Conservation (phyloP, 805 yeast genomes). For the Hanseniaspora valbyensis region DNA sequence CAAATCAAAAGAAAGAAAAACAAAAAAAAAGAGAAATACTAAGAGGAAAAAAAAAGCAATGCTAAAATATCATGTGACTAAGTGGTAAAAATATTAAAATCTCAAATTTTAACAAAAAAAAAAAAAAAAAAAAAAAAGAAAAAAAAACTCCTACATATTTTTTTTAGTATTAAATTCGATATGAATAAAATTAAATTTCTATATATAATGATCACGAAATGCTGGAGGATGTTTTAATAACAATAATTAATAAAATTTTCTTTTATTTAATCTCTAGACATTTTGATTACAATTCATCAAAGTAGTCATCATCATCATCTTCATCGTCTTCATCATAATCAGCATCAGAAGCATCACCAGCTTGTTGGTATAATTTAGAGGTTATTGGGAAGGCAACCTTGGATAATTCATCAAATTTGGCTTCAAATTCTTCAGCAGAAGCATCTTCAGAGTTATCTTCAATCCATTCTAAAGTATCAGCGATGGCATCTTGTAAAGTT, state of each 20-base stretch:
- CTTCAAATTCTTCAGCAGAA: slow-evolving; percentile 84
- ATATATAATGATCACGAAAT: too few species aligned
- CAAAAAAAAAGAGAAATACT: neutral
- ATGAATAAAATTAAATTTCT: too few species aligned
- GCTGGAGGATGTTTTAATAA: too few species aligned
- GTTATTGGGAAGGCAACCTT: slow-evolving; percentile 86
- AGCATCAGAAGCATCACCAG: slow-evolving; percentile 36
- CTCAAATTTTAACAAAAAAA: too few species aligned
- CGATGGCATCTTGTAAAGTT: slow-evolving; percentile 72
- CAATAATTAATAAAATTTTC: too few species aligned
- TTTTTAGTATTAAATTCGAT: too few species aligned
- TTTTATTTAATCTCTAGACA: too few species aligned
- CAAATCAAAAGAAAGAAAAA: neutral
- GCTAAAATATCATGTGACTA: neutral
- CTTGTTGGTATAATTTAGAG: slow-evolving; percentile 65
- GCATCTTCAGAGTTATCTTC: slow-evolving; percentile 82
- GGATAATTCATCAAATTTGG: slow-evolving; percentile 73
- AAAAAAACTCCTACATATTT: too few species aligned
- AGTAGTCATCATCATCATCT: slow-evolving; percentile 43
- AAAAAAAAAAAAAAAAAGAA: too few species aligned
- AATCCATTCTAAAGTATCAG: slow-evolving; percentile 77
- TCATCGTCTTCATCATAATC: slow-evolving; percentile 42
- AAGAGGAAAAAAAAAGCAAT: neutral
- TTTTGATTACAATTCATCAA: slow-evolving; percentile 48
- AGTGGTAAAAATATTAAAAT: too few species aligned